Evolutionary conservation across 805 yeast species (phyloP).

Genomic region (Kregervanrija delftensis): DNA sequence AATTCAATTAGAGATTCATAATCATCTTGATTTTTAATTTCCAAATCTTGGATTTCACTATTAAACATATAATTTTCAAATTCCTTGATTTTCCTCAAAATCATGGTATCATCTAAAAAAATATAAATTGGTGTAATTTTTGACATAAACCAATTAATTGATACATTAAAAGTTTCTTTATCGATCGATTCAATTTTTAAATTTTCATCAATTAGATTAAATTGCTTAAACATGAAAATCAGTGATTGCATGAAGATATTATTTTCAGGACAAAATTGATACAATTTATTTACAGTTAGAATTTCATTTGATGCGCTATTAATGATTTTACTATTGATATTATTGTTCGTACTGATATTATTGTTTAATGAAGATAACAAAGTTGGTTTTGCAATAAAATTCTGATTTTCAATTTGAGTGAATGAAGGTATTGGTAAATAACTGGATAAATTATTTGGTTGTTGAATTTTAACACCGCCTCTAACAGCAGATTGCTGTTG

Average conservation of each 20-base stretch:
- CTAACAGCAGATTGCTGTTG: not conserved
- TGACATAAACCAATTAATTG: no score
- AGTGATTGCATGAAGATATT: not conserved
- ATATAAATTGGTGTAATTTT: not conserved
- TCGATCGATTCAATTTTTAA: not conserved
- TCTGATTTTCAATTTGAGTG: no score
- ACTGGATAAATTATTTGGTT: no score
- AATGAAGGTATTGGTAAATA: no score
- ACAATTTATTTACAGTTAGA: no score
- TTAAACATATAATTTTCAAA: slow-evolving; percentile 18
- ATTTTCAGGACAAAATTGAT: no score
- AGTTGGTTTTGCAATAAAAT: no score
- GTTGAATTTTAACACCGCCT: no score
- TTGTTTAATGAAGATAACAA: not conserved
- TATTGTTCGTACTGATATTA: not conserved
- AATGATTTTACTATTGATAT: not conserved
- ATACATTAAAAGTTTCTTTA: no score
- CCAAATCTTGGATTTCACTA: slow-evolving; percentile 1
- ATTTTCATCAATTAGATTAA: slow-evolving; percentile 4
- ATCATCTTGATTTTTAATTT: slow-evolving; percentile 15
- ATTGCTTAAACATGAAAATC: slow-evolving; percentile 1
- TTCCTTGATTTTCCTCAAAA: slow-evolving; percentile 19
- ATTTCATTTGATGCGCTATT: not conserved
- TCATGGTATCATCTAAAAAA: slow-evolving; percentile 3
- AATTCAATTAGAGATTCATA: slow-evolving; percentile 35